Evolutionary conservation across 176 grass and related monocot genomes (phyloP).

Genomic region (Secale cereale): DNA sequence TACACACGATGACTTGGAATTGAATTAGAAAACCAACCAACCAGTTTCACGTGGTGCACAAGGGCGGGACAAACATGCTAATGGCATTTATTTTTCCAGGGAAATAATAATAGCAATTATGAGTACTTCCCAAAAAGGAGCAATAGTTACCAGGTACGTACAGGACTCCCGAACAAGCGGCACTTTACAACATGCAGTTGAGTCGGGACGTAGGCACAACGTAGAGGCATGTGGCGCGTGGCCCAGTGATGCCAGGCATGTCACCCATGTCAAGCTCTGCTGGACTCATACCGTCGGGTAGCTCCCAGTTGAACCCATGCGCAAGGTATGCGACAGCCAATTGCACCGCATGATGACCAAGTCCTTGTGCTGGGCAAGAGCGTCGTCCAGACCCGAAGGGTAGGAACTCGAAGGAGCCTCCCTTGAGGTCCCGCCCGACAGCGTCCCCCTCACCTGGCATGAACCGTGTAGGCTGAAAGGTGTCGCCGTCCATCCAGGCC

Average conservation of each 20-base stretch:
- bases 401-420: slow-evolving; percentile 73
- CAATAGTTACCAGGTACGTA: no score
- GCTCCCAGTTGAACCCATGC: slow-evolving; percentile 61
- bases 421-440: slow-evolving; percentile 57
- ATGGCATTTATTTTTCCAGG: no score
- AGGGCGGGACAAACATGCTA: no score
- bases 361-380: slow-evolving; percentile 54
- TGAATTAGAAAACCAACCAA: no score
- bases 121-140: no score
- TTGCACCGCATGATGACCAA: slow-evolving; percentile 47
- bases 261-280: slow-evolving; percentile 75
- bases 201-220: slow-evolving; percentile 53
- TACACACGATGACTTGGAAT: no score
- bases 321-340: slow-evolving; percentile 52
- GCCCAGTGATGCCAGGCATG: slow-evolving; percentile 61
- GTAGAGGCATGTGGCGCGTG: slow-evolving; percentile 43
- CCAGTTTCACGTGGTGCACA: no score
- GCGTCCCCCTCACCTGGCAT: slow-evolving; percentile 8
- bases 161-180: no score
- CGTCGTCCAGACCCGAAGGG: slow-evolving; percentile 70
- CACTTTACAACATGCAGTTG: slow-evolving; percentile 27
- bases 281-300: slow-evolving; percentile 51
- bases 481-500: slow-evolving; percentile 60
- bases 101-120: no score
- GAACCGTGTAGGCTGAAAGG: slow-evolving; percentile 51